A percentile compares a stretch with the other conserved stretches of the same genome.
phyloP scores from a whole-genome alignment of 2,329 filamentous ascomycete genomes.

The Elsinoe ampelina region DNA sequence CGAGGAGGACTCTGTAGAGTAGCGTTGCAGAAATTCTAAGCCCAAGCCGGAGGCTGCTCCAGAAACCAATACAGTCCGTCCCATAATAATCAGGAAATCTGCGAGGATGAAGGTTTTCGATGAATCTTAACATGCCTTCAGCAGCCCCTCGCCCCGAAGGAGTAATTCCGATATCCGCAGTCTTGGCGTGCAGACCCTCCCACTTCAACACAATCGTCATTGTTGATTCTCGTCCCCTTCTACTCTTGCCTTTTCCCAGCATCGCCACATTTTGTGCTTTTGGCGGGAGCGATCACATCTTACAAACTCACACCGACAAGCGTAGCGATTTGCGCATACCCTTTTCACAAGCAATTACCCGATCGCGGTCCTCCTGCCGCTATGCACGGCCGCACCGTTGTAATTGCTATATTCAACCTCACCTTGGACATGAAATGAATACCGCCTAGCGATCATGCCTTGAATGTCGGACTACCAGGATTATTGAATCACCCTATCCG shows the following conservation, averaged over 20 bases:
- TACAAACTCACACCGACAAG: too few species aligned
- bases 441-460: slow-evolving; percentile 2
- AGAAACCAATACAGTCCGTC: slow-evolving; percentile 27
- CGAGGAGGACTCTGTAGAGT: slow-evolving; percentile 16
- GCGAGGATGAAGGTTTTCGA: not conserved
- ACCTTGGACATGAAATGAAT: slow-evolving; percentile 9
- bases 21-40: slow-evolving; percentile 26
- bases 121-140: not conserved
- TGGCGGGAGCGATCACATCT: too few species aligned
- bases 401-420: slow-evolving; percentile 1
- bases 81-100: slow-evolving; percentile 1
- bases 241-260: not conserved
- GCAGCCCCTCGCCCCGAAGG: not conserved
- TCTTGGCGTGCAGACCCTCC: slow-evolving; percentile 3
- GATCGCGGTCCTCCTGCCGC: not conserved
- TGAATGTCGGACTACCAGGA: not conserved
- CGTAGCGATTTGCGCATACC: not conserved
- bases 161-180: not conserved
- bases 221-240: not conserved
- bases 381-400: slow-evolving; percentile 12
- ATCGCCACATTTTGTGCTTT: too few species aligned
- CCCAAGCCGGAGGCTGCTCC: slow-evolving; percentile 33
- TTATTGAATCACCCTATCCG: not conserved
- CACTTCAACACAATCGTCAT: slow-evolving; percentile 1
- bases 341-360: not conserved